phyloP scores from a whole-genome alignment of 441 rosid genomes.

The Brassica balearica region DNA sequence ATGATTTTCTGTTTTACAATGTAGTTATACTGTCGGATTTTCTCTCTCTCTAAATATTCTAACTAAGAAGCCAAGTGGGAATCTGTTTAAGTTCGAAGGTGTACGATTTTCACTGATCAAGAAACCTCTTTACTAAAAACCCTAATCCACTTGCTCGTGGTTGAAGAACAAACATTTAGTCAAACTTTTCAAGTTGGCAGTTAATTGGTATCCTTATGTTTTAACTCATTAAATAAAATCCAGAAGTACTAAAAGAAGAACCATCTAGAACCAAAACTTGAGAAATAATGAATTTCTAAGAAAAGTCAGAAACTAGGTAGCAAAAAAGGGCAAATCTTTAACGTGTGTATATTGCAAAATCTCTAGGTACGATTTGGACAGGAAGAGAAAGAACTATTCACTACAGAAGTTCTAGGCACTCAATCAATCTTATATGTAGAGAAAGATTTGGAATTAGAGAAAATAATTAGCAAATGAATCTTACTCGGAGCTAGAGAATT shows the following conservation, averaged over 20 bases:
- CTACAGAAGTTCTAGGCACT: constrained; percentile 20
- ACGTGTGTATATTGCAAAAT: constrained; percentile 30
- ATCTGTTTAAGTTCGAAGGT: constrained; percentile 41
- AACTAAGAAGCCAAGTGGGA: constrained; percentile 24
- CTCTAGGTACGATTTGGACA: constrained; percentile 37
- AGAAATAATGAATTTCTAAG: not conserved
- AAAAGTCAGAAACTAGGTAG: constrained; percentile 4
- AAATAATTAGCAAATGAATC: constrained; percentile 22
- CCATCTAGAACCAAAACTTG: not conserved
- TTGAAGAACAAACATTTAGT: constrained; percentile 27
- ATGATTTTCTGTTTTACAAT: constrained; percentile 2
- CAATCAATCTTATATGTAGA: constrained; percentile 13
- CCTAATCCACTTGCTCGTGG: constrained; percentile 47
- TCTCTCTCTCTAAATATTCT: not conserved
- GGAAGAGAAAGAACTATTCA: constrained; percentile 22
- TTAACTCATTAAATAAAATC: constrained; percentile 2
- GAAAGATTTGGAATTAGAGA: constrained; percentile 20
- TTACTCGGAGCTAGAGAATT: constrained; percentile 62
- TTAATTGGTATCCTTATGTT: constrained; percentile 2
- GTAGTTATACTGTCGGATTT: not conserved
- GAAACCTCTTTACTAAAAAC: constrained; percentile 37
- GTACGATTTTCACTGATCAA: constrained; percentile 43
- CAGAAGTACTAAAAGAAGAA: not conserved
- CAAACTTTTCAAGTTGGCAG: not conserved
- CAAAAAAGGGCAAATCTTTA: constrained; percentile 23